These are phyloP conservation scores for Dendrobium huoshanense DNA, from an alignment of 106 monocot genomes.

Conservation along the genomic window DNA sequence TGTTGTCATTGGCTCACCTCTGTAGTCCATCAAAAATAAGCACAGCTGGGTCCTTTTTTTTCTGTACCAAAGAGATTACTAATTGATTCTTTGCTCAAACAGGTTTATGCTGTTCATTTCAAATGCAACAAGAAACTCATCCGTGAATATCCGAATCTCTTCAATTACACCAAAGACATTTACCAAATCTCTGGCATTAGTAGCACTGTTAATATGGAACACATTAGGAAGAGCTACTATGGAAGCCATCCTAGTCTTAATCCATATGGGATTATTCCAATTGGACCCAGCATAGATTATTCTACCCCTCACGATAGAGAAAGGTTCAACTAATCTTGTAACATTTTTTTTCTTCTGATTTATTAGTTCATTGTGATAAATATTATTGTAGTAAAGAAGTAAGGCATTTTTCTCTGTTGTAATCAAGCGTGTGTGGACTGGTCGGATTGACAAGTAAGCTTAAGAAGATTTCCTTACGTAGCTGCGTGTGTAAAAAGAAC, in stretches of 20 bases:
- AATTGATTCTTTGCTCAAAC: not conserved
- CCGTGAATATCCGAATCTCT: constrained; percentile 81
- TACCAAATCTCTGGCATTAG: constrained; percentile 77
- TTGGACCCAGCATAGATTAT: constrained; percentile 62
- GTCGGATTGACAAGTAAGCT: too few species aligned
- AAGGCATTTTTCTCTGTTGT: too few species aligned
- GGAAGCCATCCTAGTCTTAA: constrained; percentile 88
- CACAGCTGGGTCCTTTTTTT: too few species aligned
- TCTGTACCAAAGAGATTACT: too few species aligned
- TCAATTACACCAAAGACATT: constrained; percentile 92
- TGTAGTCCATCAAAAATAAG: too few species aligned
- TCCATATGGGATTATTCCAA: constrained; percentile 67
- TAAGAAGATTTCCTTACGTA: too few species aligned
- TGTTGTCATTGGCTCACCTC: too few species aligned
- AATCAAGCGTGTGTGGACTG: too few species aligned
- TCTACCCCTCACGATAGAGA: constrained; percentile 72
- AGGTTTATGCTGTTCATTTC: constrained; percentile 91
- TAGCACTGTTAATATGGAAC: constrained; percentile 74
- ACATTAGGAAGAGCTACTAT: constrained; percentile 88
- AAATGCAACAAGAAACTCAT: constrained; percentile 95
- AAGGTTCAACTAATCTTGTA: constrained; percentile 24
- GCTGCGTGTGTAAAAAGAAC: too few species aligned
- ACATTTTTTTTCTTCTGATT: too few species aligned
- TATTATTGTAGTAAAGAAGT: too few species aligned
- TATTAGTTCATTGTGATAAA: too few species aligned